Conservation (phyloP, 2,329 filamentous ascomycete genomes). For the Beauveria medogensis region DNA sequence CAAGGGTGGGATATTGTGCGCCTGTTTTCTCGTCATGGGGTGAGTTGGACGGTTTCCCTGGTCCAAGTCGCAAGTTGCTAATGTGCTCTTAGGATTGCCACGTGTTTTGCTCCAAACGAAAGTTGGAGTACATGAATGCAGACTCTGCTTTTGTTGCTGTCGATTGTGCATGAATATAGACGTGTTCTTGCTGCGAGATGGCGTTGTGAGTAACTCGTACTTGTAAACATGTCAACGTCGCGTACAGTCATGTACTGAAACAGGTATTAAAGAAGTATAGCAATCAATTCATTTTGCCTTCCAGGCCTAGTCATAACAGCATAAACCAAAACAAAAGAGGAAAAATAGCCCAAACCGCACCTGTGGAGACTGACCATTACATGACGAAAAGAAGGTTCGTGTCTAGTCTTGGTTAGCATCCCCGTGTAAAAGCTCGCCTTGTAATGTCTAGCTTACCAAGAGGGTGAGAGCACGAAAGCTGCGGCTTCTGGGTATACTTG, state of each 20-base stretch:
- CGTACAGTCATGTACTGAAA: not conserved
- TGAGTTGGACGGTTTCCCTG: constrained; percentile 12
- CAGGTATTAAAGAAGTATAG: not conserved
- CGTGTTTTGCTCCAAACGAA: not conserved
- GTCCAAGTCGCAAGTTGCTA: not conserved
- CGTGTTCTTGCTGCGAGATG: not conserved
- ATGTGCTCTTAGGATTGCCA: not conserved
- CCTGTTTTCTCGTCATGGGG: constrained; percentile 46
- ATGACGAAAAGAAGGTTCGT: constrained; percentile 61
- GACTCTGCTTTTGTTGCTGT: not conserved
- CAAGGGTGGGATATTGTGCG: constrained; percentile 49
- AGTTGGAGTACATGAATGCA: not conserved
- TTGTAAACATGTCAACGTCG: not conserved
- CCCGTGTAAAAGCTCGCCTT: not conserved
- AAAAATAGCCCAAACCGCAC: not conserved
- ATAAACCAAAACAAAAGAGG: not conserved
- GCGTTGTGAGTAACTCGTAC: not conserved
- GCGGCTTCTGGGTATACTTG: constrained; percentile 91
- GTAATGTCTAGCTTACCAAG: constrained; percentile 58
- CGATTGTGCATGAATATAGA: too few relatives aligned
- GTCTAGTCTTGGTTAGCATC: constrained; percentile 34
- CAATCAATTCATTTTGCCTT: constrained; percentile 1
- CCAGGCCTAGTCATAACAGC: not conserved
- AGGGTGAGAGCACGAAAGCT: constrained; percentile 92
- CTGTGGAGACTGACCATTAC: constrained; percentile 27